Evolutionary conservation across 2,329 filamentous ascomycete genomes (phyloP), one percentile per base, ranked within the genome.

Genomic region (Diaporthe longicolla): DNA sequence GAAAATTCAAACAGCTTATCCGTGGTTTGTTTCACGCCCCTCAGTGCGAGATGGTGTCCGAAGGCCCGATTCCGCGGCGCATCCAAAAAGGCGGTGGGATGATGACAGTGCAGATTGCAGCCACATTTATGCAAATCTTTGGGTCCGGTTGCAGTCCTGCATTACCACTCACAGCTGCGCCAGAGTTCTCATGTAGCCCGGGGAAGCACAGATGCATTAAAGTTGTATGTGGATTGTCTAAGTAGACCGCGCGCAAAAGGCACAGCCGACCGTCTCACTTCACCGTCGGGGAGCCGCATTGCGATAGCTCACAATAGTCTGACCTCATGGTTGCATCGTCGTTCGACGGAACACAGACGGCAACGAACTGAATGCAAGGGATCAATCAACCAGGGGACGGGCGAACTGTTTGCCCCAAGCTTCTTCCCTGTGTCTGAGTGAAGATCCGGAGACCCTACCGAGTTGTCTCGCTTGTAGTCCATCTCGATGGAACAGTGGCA

Each of bases 21-120:
- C 59, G 57, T 32, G n/a, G 9, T 59, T 59, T 37, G 69, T 71
- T 63, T 63, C 69, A 71, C 45, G 45, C 35, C 50, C 21, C 1
- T 43, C 43, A 63, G 57, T 71, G 55, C 29, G 69, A 43, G 57
- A 43, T 63, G 45, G 32, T 54, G n/a, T 58, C 54, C 32, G 35
- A 63, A 54, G 45, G 45, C 50, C 69, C 45, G 35, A 55, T 29
- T 35, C 57, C 59, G 24, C 32, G 40, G 45, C 24, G 19, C 32
- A 55, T 48, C 45, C 45, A 15, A 71, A 63, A 63, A 71, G 54
- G 70, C 70, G 70, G 70, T 71, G 48, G 69, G 55, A 71, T 52
- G 45, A 50, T 63, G 70, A 68, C 63, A 37, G 13, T 55, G 48
- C 45, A 37, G 45, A 29, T 61, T 29, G 37, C 70, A 71, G 70